These are phyloP conservation scores for Phytophthora fragariae DNA, from an alignment of 352 stramenopile species.

Conservation along the genomic window DNA sequence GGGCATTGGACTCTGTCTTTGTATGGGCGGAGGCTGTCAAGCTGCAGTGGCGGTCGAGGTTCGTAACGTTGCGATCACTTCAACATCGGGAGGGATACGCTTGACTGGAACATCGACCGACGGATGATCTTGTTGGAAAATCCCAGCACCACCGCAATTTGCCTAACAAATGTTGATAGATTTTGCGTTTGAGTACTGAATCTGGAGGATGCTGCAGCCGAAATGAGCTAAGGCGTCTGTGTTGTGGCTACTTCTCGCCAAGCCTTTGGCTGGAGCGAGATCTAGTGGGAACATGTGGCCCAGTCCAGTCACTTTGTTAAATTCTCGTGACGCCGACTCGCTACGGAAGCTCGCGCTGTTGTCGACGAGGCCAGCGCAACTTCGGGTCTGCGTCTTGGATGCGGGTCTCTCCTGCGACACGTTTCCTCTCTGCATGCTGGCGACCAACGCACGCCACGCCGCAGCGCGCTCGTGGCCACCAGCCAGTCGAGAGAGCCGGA, in stretches of 20 bases:
- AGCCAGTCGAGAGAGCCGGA: constrained; percentile 14
- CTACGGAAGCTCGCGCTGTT: neutral
- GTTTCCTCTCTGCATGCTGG: constrained; percentile 23
- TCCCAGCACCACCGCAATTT: neutral
- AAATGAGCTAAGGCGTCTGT: constrained; percentile 11
- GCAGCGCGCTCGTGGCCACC: neutral
- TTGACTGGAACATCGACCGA: neutral
- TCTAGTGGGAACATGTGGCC: constrained; percentile 29
- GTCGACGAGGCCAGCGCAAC: constrained; percentile 26
- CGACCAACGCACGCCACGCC: neutral
- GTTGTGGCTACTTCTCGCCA: constrained; percentile 12
- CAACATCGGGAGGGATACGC: constrained; percentile 9
- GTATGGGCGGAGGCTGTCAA: neutral
- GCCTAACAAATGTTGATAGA: neutral
- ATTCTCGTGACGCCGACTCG: neutral
- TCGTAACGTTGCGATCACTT: constrained; percentile 23
- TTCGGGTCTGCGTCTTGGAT: constrained; percentile 7
- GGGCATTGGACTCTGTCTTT: neutral
- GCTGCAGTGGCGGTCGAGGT: neutral
- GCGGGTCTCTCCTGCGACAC: constrained; percentile 24
- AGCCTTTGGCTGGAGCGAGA: constrained; percentile 13
- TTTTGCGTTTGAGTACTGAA: neutral
- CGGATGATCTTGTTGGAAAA: neutral
- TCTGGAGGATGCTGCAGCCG: constrained; percentile 12
- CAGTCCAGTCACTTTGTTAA: neutral